phyloP scores from a whole-genome alignment of 345 rosid genomes.

The Salix exigua region DNA sequence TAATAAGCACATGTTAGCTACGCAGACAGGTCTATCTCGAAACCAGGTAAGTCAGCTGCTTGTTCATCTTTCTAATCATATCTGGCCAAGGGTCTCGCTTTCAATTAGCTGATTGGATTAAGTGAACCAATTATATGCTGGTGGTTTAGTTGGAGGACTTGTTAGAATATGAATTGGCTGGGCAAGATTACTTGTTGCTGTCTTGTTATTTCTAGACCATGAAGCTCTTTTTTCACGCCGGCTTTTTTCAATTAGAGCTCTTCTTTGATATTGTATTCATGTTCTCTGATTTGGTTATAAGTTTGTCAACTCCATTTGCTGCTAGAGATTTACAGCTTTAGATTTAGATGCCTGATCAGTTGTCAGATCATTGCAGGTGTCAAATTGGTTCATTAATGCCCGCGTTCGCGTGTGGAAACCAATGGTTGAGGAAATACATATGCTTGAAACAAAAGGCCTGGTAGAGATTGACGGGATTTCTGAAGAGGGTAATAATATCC shows the following conservation, averaged over 20 bases:
- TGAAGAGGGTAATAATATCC: conserved; percentile 23
- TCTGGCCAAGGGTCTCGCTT: not conserved
- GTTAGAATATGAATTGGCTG: not conserved
- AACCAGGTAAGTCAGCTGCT: conserved; percentile 41
- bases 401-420: conserved; percentile 68
- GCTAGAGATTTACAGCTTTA: not conserved
- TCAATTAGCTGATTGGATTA: not conserved
- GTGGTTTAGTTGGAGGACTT: not conserved
- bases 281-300: not conserved
- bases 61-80: not conserved
- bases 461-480: conserved; percentile 16
- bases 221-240: not conserved
- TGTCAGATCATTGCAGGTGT: conserved; percentile 35
- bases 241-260: too few relatives aligned
- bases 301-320: not conserved
- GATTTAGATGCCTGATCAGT: not conserved
- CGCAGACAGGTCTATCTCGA: conserved; percentile 56
- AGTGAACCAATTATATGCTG: not conserved
- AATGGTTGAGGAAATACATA: conserved; percentile 66
- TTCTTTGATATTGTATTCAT: not conserved
- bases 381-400: conserved; percentile 69
- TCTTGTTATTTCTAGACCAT: not conserved
- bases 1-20: conserved; percentile 60
- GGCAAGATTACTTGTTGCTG: not conserved
- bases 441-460: conserved; percentile 47